A percentile compares a stretch with the other conserved stretches of the same genome.
These are phyloP conservation scores for Huntiella savannae DNA, from an alignment of 2,329 filamentous ascomycete genomes.

Conservation along the genomic window DNA sequence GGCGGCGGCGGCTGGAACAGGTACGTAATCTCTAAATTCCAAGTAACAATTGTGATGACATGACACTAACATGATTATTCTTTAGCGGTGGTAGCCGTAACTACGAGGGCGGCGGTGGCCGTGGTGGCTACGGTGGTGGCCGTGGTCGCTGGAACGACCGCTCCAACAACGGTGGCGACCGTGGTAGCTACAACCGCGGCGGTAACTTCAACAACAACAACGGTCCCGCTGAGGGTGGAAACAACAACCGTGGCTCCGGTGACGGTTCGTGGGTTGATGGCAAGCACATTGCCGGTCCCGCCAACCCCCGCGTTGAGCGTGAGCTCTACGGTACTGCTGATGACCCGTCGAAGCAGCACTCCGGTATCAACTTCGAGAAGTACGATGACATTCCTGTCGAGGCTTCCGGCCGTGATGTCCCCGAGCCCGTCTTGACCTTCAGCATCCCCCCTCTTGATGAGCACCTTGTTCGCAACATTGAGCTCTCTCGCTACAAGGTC, in stretches of 20 bases:
- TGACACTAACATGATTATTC: not conserved
- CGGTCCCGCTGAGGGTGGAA: conserved; percentile 15
- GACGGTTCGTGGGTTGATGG: conserved; percentile 94
- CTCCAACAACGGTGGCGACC: conserved; percentile 20
- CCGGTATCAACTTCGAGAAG: conserved; percentile 99
- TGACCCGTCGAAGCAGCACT: conserved; percentile 87
- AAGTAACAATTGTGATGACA: not conserved
- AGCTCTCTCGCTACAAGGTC: conserved; percentile 81
- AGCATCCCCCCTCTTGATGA: conserved; percentile 89
- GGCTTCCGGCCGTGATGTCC: conserved; percentile 82
- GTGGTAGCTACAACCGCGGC: conserved; percentile 15
- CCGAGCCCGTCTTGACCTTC: conserved; percentile 79
- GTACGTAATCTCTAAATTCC: conserved; percentile 23
- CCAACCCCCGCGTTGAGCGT: conserved; percentile 78
- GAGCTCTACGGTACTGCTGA: conserved; percentile 85
- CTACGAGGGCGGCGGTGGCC: conserved; percentile 27
- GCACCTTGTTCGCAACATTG: conserved; percentile 83
- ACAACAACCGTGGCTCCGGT: conserved; percentile 53
- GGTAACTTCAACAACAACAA: conserved; percentile 15
- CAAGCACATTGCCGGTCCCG: conserved; percentile 80
- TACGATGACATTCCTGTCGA: conserved; percentile 99
- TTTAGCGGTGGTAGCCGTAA: conserved; percentile 4
- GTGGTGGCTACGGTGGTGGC: conserved; percentile 16
- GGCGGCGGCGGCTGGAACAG: conserved; percentile 29
- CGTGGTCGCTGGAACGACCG: conserved; percentile 19